phyloP scores from a whole-genome alignment of 1,284 basidiomycete species.

The Puccinia novopanici region DNA sequence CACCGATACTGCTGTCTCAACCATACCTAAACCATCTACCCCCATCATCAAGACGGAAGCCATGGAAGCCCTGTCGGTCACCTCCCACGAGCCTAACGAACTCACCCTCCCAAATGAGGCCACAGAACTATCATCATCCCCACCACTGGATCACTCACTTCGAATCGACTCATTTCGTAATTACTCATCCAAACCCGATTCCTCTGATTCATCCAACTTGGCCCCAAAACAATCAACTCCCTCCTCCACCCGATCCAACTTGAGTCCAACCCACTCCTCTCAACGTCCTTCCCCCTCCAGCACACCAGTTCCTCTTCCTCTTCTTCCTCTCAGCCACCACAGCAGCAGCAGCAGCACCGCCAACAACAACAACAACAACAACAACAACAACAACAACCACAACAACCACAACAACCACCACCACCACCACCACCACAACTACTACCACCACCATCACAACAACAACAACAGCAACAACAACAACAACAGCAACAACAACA shows the following conservation, averaged over 20 bases:
- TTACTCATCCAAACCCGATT: not conserved
- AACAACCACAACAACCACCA: not conserved
- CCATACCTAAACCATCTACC: not conserved
- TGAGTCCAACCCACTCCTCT: constrained; percentile 10
- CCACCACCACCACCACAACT: constrained; percentile 3
- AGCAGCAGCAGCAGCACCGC: not conserved
- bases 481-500: not conserved
- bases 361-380: not conserved
- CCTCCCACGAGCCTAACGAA: not conserved
- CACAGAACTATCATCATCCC: too few relatives aligned
- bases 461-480: not conserved
- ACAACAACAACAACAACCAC: too few relatives aligned
- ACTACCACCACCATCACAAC: not conserved
- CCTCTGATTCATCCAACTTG: not conserved
- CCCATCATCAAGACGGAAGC: not conserved
- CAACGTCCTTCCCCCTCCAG: not conserved
- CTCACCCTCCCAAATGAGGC: not conserved
- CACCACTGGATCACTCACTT: too few relatives aligned
- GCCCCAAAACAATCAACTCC: not conserved
- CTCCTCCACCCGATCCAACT: not conserved
- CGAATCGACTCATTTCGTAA: not conserved
- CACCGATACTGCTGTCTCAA: not conserved
- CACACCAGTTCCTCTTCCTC: constrained; percentile 3
- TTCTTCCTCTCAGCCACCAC: not conserved
- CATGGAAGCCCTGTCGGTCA: not conserved